Percentiles rank a stretch among this genome's conserved stretches.
Conservation (phyloP, 2,329 filamentous ascomycete species). For the Amauroascus niger region DNA sequence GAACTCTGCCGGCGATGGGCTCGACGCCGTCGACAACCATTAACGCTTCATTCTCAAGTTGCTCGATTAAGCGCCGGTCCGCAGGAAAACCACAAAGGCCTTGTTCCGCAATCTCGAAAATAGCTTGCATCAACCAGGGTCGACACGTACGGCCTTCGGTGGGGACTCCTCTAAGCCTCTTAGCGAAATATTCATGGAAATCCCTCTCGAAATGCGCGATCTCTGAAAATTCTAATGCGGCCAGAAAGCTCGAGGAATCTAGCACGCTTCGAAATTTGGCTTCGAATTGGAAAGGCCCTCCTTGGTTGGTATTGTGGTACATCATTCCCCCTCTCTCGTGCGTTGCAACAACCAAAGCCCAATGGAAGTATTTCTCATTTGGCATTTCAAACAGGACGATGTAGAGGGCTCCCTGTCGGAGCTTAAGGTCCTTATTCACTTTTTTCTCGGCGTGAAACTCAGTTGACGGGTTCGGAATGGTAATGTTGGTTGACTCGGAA, state of each 20-base stretch:
- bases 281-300: constrained; percentile 1
- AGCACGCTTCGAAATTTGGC: constrained; percentile 1
- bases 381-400: constrained; percentile 2
- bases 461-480: constrained; percentile 3
- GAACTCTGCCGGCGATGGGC: too few species aligned
- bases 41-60: background rate
- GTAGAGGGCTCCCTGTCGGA: constrained; percentile 8
- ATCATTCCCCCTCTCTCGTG: constrained; percentile 9
- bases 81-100: constrained; percentile 5
- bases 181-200: constrained; percentile 2
- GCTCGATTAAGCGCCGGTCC: background rate
- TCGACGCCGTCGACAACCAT: background rate
- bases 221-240: constrained; percentile 4
- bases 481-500: background rate
- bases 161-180: background rate
- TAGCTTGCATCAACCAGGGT: constrained; percentile 7
- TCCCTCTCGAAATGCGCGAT: constrained; percentile 4
- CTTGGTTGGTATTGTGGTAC: constrained; percentile 12
- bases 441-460: background rate
- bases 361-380: background rate
- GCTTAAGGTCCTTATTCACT: constrained; percentile 14
- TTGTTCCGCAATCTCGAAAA: background rate
- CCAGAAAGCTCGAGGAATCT: constrained; percentile 7
- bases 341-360: constrained; percentile 10
- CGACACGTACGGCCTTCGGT: constrained; percentile 4